Evolutionary conservation across 371 early-diverging fungal species (phyloP).

Genomic region (Massospora cicadina): DNA sequence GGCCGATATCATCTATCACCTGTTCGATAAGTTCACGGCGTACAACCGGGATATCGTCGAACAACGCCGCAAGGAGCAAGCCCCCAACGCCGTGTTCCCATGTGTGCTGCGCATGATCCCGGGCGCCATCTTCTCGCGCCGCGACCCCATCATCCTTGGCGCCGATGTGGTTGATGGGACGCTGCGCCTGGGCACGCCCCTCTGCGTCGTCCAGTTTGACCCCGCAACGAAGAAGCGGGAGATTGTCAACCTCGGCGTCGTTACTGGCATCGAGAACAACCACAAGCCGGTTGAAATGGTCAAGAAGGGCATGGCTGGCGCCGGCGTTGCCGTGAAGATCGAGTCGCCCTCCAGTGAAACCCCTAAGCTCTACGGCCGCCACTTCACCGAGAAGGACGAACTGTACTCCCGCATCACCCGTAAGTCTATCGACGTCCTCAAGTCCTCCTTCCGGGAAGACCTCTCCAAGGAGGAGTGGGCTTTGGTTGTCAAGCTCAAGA

Average conservation of each 20-base stretch:
- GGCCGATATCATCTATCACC: slow-evolving; percentile 99
- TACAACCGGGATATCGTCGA: slow-evolving; percentile 59
- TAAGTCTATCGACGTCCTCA: slow-evolving; percentile 90
- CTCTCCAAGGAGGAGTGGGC: slow-evolving; percentile 88
- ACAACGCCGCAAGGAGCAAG: slow-evolving; percentile 74
- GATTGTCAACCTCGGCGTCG: slow-evolving; percentile 71
- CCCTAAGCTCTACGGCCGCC: slow-evolving; percentile 88
- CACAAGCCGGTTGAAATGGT: slow-evolving; percentile 73
- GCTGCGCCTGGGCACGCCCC: slow-evolving; percentile 84
- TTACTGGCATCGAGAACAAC: slow-evolving; percentile 93
- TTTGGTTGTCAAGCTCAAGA: slow-evolving; percentile 68
- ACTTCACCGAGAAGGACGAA: slow-evolving; percentile 81
- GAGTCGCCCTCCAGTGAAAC: slow-evolving; percentile 75
- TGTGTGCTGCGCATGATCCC: slow-evolving; percentile 88
- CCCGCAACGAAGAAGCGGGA: slow-evolving; percentile 50
- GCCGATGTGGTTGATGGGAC: slow-evolving; percentile 92
- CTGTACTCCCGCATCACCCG: slow-evolving; percentile 73
- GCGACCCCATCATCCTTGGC: slow-evolving; percentile 96
- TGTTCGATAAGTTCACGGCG: slow-evolving; percentile 92
- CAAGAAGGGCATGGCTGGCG: slow-evolving; percentile 69
- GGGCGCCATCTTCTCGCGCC: slow-evolving; percentile 90
- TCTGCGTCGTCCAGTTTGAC: slow-evolving; percentile 81
- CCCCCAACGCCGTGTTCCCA: slow-evolving; percentile 91
- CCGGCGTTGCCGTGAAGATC: slow-evolving; percentile 92
- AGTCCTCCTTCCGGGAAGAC: slow-evolving; percentile 91